phyloP scores from a whole-genome alignment of 2,329 filamentous ascomycete species.

The Cordyceps farinosa region DNA sequence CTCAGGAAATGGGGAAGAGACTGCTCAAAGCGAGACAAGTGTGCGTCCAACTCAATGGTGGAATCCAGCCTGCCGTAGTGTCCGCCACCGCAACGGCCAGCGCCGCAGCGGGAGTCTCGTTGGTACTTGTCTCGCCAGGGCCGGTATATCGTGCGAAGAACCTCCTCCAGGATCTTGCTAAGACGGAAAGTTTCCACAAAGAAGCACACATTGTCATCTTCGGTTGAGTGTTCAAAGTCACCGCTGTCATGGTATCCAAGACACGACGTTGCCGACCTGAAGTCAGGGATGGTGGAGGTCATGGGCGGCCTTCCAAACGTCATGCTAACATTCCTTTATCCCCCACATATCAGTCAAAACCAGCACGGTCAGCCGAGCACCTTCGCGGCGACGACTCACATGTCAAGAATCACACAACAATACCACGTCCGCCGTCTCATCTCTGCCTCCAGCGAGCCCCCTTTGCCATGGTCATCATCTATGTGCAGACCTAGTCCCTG shows the following conservation, averaged over 20 bases:
- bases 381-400: constrained; percentile 24
- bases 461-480: constrained; percentile 20
- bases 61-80: constrained; percentile 7
- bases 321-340: constrained; percentile 36
- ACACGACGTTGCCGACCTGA: constrained; percentile 2
- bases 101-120: background rate
- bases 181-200: constrained; percentile 22
- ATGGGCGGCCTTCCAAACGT: constrained; percentile 34
- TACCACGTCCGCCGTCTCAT: constrained; percentile 37
- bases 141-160: constrained; percentile 34
- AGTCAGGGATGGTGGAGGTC: constrained; percentile 19
- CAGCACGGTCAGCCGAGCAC: no score
- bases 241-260: constrained; percentile 21
- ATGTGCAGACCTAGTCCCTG: constrained; percentile 41
- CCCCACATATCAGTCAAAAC: no score
- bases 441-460: constrained; percentile 31
- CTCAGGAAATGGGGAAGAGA: background rate
- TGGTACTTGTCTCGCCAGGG: constrained; percentile 14
- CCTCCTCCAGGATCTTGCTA: constrained; percentile 25
- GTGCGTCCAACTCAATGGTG: background rate
- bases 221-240: background rate
- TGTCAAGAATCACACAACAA: constrained; percentile 37
- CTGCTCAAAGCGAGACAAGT: background rate
- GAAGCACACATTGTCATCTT: constrained; percentile 19
- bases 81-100: background rate